Base-by-base conservation (phyloP, 805 yeast species). In the Teunomyces barrocoloradensis region DNA sequence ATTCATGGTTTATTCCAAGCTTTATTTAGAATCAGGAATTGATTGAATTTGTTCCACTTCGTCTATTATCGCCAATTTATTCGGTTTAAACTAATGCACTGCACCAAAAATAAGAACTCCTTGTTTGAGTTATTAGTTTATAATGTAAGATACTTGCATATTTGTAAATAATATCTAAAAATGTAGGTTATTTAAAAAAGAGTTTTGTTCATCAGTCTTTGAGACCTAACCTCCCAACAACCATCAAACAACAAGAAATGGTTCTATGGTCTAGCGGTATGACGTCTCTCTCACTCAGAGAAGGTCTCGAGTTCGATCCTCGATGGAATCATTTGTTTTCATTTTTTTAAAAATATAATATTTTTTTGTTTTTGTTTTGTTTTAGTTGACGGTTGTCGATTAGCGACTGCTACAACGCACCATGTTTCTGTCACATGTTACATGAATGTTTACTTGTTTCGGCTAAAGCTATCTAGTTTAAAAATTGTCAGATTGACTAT, bases 281-380 rank as follows among this genome's bases (percentile, higher is more conserved):
- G 56, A 51, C 55, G 55, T 53, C 50, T 53, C 55, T 51, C 47
- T 53, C 56, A 53, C 56, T 43, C 56, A 49, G 53, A 53, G 50
- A 53, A 53, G 56, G 54, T 50, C 56, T 46, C 55, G 56, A 53
- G 56, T 53, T 53, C 56, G 56, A 53, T 53, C 56, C 56, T 53
- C 56, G 55, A 41, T 53, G 56, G 56, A 47, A 49, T 48, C 56
- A 53, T 17, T 43, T 25, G 9, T 2, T 3, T 18, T 44, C n/a
- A n/a, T n/a, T 10, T 47, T 47, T 40, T 43, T n/a, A 12, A 21
- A 21, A 21, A 21, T 5, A 21, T 21, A 21, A 18, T 18, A 18
- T 18, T 21, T 11, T 41, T 43, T 44, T 37, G 34, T 13, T 25
- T 23, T 33, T 21, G 25, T 21, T 38, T 44, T 30, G 10, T 15